Conservation (phyloP, 257 asterid species). For the Solanum sejunctum region DNA sequence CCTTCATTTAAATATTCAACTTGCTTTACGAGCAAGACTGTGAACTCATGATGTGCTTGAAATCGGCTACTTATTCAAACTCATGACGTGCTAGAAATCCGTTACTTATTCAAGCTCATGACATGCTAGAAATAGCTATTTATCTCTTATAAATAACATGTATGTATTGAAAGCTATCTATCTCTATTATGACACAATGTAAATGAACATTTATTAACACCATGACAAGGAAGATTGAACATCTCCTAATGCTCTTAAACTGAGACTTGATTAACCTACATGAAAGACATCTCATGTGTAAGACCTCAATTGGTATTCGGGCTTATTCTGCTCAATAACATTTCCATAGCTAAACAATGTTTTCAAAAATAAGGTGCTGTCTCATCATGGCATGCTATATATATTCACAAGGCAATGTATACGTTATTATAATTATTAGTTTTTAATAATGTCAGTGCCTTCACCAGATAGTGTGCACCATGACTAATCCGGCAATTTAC, state of each 20-base stretch:
- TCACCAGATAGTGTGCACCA: neutral
- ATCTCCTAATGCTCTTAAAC: neutral
- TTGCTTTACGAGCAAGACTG: neutral
- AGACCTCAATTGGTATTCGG: neutral
- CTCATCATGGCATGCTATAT: neutral
- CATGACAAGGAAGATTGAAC: neutral
- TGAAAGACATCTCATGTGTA: neutral
- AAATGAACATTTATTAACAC: neutral
- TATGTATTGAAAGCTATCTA: neutral
- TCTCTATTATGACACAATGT: neutral
- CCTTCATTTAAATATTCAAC: neutral
- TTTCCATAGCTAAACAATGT: neutral
- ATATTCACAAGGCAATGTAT: neutral
- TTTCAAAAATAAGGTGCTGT: neutral
- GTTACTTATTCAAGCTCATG: neutral
- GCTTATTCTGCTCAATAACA: neutral
- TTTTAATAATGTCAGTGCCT: neutral
- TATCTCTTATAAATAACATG: neutral
- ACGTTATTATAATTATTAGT: neutral
- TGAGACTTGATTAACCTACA: neutral
- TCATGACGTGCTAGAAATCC: no score
- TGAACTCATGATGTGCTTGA: neutral
- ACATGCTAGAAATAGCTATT: neutral
- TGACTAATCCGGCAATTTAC: neutral
- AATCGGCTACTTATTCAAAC: neutral